Evolutionary conservation across 2,329 filamentous ascomycete species (phyloP).

Genomic region (Fusarium buxicola): DNA sequence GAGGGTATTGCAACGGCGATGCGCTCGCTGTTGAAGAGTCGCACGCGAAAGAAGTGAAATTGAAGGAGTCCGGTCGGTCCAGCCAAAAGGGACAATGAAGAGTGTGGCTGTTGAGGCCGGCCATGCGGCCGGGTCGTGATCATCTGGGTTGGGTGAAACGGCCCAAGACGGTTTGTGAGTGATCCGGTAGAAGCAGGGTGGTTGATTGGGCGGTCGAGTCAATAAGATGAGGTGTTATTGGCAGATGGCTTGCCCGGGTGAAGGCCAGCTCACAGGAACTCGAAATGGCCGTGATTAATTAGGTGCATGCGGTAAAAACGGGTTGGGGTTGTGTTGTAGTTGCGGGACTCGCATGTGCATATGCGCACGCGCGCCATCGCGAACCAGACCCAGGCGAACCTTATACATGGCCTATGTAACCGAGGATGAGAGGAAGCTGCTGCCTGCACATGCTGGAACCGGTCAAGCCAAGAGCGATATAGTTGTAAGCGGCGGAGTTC

Average conservation of each 20-base stretch:
- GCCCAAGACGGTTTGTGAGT: constrained; percentile 7
- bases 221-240: constrained; percentile 5
- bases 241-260: constrained; percentile 21
- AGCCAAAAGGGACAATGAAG: constrained; percentile 40
- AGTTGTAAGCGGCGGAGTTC: constrained; percentile 3
- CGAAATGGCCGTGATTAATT: constrained; percentile 33
- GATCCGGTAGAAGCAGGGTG: constrained; percentile 37
- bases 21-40: constrained; percentile 22
- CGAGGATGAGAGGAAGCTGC: constrained; percentile 7
- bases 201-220: constrained; percentile 38
- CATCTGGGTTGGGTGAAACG: constrained; percentile 13
- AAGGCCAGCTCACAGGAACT: constrained; percentile 31
- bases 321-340: constrained; percentile 38
- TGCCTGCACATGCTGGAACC: constrained; percentile 1
- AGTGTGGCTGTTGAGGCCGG: constrained; percentile 26
- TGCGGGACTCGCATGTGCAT: constrained; percentile 27
- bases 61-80: constrained; percentile 43
- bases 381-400: constrained; percentile 39
- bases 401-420: constrained; percentile 37
- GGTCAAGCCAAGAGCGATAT: constrained; percentile 20
- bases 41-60: constrained; percentile 40
- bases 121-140: constrained; percentile 20
- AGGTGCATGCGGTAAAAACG: constrained; percentile 35
- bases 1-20: constrained; percentile 41
- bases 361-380: constrained; percentile 28